These are phyloP conservation scores for Albizia julibrissin DNA, from an alignment of 306 rosid species.

Conservation along the genomic window DNA sequence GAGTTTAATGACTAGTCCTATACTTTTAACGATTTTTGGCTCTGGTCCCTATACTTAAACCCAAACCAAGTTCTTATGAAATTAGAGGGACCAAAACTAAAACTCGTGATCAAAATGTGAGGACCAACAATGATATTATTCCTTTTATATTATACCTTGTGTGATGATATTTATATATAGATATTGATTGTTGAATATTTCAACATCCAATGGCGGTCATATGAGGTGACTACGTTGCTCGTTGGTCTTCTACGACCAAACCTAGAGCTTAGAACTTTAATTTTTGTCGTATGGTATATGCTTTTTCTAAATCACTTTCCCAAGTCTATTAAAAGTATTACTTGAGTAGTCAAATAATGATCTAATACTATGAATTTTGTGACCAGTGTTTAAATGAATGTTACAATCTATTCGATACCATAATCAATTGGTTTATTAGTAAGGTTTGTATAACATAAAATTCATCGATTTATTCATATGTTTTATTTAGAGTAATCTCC, in stretches of 20 bases:
- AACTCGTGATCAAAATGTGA: no score
- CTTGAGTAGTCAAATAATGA: no score
- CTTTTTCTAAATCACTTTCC: background rate
- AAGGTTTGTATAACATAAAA: background rate
- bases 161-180: background rate
- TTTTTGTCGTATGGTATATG: slow-evolving; percentile 66
- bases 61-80: no score
- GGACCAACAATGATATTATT: no score
- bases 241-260: slow-evolving; percentile 64
- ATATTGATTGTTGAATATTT: background rate
- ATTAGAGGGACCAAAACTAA: no score
- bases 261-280: slow-evolving; percentile 84
- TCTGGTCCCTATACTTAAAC: no score
- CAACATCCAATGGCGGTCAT: slow-evolving; percentile 80
- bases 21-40: no score
- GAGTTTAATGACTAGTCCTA: no score
- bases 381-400: slow-evolving; percentile 48
- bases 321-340: no score
- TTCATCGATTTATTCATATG: background rate
- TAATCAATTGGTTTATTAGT: slow-evolving; percentile 56
- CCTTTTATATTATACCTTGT: background rate
- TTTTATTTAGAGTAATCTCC: background rate
- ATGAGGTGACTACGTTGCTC: slow-evolving; percentile 38
- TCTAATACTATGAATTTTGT: background rate
- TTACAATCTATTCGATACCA: slow-evolving; percentile 62